Percentiles rank a stretch among this genome's conserved stretches.
These are phyloP conservation scores for Trypanosoma brucei DNA, from an alignment of 208 protist species.

Conservation along the genomic window DNA sequence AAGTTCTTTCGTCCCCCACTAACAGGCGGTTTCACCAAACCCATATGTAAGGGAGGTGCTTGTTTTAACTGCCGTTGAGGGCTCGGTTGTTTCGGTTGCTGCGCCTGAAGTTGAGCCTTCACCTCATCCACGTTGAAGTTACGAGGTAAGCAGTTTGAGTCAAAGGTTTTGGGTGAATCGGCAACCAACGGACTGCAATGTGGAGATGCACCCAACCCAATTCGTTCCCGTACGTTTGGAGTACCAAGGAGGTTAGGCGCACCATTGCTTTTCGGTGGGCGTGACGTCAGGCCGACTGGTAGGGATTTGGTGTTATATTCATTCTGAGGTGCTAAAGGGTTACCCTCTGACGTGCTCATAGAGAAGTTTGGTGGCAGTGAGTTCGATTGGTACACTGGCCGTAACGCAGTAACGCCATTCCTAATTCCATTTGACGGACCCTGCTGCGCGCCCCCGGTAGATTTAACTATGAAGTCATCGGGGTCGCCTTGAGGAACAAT, in stretches of 20 bases:
- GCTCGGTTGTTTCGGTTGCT: background rate
- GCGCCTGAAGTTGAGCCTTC: background rate
- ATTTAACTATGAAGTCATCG: background rate
- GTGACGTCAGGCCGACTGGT: slow-evolving; percentile 47
- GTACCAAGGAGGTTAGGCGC: background rate
- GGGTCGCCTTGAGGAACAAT: slow-evolving; percentile 24
- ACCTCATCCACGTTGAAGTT: slow-evolving; percentile 20
- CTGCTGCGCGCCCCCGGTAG: background rate
- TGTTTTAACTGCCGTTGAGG: background rate
- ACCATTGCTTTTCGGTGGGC: slow-evolving; percentile 9
- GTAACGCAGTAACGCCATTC: background rate
- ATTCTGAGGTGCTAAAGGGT: slow-evolving; percentile 16
- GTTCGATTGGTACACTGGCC: slow-evolving; percentile 37
- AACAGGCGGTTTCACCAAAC: background rate
- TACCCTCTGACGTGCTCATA: slow-evolving; percentile 22
- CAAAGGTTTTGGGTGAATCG: background rate
- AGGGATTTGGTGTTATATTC: slow-evolving; percentile 65
- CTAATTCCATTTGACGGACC: background rate
- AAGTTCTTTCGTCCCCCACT: background rate
- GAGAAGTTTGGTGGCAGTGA: slow-evolving; percentile 63
- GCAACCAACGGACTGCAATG: background rate
- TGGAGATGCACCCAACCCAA: slow-evolving; percentile 9
- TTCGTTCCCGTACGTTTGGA: slow-evolving; percentile 1
- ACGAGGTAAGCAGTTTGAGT: slow-evolving; percentile 20
- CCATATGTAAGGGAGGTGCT: background rate